Evolutionary conservation across 257 asterid species (phyloP).

Genomic region (Solanum pennellii): DNA sequence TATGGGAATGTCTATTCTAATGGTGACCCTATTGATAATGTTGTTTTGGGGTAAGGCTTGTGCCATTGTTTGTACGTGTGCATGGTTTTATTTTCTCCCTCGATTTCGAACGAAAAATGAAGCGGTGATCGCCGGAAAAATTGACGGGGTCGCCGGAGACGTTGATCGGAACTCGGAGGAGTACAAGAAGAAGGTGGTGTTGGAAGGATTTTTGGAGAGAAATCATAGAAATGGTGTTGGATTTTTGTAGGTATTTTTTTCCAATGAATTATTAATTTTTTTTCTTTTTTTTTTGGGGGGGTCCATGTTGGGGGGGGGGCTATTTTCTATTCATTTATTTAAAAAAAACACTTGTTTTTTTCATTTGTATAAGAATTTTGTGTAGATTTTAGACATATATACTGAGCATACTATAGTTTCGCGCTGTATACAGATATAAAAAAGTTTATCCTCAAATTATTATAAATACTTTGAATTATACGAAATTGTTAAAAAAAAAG

Average conservation of each 20-base stretch:
- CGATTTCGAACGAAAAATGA: background rate
- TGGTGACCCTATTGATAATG: constrained; percentile 18
- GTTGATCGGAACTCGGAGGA: background rate
- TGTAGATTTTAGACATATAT: background rate
- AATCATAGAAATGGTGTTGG: background rate
- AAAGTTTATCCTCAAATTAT: background rate
- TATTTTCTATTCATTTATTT: background rate
- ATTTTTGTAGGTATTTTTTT: background rate
- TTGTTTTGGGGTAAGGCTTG: constrained; percentile 25
- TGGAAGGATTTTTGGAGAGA: constrained; percentile 28
- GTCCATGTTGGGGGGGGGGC: background rate
- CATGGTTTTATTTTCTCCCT: constrained; percentile 22
- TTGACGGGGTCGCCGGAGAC: background rate
- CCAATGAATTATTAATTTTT: too few species aligned
- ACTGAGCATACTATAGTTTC: too few species aligned
- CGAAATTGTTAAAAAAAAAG: background rate
- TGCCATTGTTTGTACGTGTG: constrained; percentile 31
- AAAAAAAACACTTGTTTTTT: background rate
- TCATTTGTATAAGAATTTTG: background rate
- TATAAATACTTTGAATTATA: background rate
- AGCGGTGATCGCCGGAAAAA: background rate
- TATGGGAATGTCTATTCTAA: constrained; percentile 15
- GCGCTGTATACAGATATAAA: background rate
- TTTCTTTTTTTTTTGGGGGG: background rate
- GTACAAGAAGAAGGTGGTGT: constrained; percentile 22